Base-by-base conservation (phyloP, 202 grass and related monocot genomes). In the Panicum virgatum region DNA sequence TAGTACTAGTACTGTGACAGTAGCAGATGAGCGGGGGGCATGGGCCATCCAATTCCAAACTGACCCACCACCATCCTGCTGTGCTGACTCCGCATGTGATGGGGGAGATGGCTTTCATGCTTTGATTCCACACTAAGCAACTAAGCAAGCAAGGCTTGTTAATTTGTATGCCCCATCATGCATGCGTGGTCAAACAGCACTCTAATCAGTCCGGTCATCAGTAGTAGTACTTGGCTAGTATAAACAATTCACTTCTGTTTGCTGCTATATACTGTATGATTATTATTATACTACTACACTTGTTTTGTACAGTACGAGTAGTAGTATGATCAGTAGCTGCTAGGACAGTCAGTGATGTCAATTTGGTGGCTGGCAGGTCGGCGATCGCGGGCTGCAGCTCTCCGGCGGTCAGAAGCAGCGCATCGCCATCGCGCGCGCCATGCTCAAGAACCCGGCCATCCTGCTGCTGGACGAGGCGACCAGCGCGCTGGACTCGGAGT, bases 341-440 rank as follows among this genome's bases (percentile, higher is more conserved):
- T n/a, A n/a, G n/a, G n/a, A 34, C 32, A 34, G 32, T 34, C 32
- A 34, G 4, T 34, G 32, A 34, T 34, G 32, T 34, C 32, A 34
- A 34, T 34, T 34, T 34, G 32, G 4, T 34, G 32, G 32, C 0
- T 34, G 32, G 32, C 32, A 99, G 93, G 93, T 96, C 14, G 96
- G 96, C 5, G 96, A 99, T 72, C 92, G 96, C 77, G 96, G 93
- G 0, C 66, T 99, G 15, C 96, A 99, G 84, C 91, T 99, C 32
- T 99, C 96, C 39, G 96, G 96, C 66, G 96, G 96, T 0, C 96
- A 99, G 91, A 99, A 94, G 91, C 96, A 99, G 83, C 80, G 96
- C 77, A 90, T 99, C 82, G 91, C 93, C 75, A 99, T 99, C n/a
- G 96, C 89, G 12, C 90, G 96, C 30, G 96, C 96, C 1, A 99